phyloP scores from a whole-genome alignment of 2,329 filamentous ascomycete species.

The Arthrobotrys sphaeroides region DNA sequence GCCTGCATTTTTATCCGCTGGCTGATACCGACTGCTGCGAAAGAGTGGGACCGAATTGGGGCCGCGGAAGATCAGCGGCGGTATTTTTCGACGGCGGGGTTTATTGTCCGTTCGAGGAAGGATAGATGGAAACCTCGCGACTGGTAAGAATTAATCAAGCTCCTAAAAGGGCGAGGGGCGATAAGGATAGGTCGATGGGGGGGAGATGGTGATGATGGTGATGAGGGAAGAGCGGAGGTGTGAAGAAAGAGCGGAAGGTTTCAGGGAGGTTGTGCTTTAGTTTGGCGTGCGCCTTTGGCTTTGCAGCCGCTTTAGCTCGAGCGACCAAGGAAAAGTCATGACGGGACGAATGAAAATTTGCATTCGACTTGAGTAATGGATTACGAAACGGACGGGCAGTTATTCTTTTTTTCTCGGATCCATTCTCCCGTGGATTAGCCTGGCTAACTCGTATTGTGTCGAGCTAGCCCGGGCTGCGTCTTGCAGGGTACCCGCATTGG shows the following conservation, averaged over 20 bases:
- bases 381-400: background rate
- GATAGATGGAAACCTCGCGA: constrained; percentile 2
- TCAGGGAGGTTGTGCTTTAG: background rate
- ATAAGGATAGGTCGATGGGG: background rate
- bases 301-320: background rate
- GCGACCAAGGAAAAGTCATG: background rate
- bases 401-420: constrained; percentile 29
- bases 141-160: too few species aligned
- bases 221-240: background rate
- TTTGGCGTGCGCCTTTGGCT: constrained; percentile 33
- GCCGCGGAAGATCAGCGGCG: constrained; percentile 24
- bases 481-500: constrained; percentile 20
- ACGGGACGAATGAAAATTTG: background rate
- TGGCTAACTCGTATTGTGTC: background rate
- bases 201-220: background rate
- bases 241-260: background rate
- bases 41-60: background rate
- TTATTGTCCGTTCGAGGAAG: background rate
- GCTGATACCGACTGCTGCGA: background rate
- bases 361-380: background rate
- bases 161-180: background rate
- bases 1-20: constrained; percentile 69
- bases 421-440: constrained; percentile 1
- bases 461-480: constrained; percentile 2
- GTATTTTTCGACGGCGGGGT: background rate